Evolutionary conservation across 1,284 basidiomycete genomes (phyloP).

Genomic region (Inonotus hispidus): DNA sequence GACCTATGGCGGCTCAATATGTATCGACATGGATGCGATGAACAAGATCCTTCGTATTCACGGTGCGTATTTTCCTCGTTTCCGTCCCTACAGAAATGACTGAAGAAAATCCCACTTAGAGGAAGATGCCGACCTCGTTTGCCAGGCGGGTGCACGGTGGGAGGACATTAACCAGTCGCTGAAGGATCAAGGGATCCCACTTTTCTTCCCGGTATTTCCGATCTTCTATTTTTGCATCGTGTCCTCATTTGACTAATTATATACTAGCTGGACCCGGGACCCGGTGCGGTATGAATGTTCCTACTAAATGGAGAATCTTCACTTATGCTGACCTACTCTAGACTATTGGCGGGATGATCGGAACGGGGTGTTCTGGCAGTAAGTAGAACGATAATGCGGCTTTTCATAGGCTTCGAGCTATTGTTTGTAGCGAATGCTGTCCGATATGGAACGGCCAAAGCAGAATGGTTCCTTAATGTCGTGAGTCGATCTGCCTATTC

Average conservation of each 20-base stretch:
- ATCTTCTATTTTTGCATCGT: background rate
- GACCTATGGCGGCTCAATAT: constrained; percentile 66
- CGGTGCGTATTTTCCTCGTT: constrained; percentile 24
- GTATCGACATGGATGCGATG: constrained; percentile 64
- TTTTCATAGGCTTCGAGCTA: too few relatives aligned
- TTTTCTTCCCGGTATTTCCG: constrained; percentile 62
- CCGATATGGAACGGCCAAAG: constrained; percentile 50
- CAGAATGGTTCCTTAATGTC: constrained; percentile 42
- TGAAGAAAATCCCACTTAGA: constrained; percentile 28
- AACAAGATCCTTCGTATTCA: constrained; percentile 52
- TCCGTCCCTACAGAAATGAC: constrained; percentile 16
- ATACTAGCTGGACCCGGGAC: constrained; percentile 45
- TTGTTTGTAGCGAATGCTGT: constrained; percentile 39
- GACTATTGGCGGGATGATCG: constrained; percentile 55
- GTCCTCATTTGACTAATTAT: background rate
- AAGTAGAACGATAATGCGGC: too few relatives aligned
- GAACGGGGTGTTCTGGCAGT: constrained; percentile 53
- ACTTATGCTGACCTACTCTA: constrained; percentile 21
- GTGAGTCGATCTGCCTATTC: constrained; percentile 23
- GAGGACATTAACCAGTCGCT: constrained; percentile 81
- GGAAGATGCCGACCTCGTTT: constrained; percentile 66
- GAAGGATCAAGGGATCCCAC: constrained; percentile 57
- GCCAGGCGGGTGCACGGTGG: constrained; percentile 83
- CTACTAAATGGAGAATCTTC: background rate
- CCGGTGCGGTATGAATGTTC: constrained; percentile 36